Percentiles rank a stretch among this genome's conserved stretches.
Conservation (phyloP, 345 rosid genomes). For the Mallotus nudiflorus region DNA sequence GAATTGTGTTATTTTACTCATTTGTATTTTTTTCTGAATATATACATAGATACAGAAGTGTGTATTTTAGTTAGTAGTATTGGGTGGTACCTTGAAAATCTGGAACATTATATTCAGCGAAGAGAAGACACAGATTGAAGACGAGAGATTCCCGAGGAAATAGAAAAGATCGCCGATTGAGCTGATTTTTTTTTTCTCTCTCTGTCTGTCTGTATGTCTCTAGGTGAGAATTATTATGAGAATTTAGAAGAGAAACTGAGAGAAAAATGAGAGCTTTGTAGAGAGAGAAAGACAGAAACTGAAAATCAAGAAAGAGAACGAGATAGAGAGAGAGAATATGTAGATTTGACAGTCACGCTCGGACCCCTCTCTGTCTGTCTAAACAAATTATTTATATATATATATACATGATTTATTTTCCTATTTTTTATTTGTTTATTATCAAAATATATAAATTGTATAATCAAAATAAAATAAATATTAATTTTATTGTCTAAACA, state of each 20-base stretch:
- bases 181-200: constrained; percentile 13
- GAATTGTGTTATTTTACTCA: background rate
- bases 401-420: too few relatives aligned
- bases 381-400: too few relatives aligned
- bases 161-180: constrained; percentile 36
- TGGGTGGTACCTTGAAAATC: constrained; percentile 52
- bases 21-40: background rate
- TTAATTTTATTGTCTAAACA: too few relatives aligned
- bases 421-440: too few relatives aligned
- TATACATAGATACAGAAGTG: background rate
- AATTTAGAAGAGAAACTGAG: constrained; percentile 32
- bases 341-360: constrained; percentile 72
- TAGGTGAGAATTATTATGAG: constrained; percentile 22
- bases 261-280: constrained; percentile 1
- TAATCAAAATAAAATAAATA: too few relatives aligned
- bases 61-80: background rate
- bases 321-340: constrained; percentile 46
- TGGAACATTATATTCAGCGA: constrained; percentile 39
- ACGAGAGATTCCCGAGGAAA: constrained; percentile 37
- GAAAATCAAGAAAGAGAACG: constrained; percentile 2
- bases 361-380: constrained; percentile 37
- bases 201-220: constrained; percentile 2
- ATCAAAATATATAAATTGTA: too few relatives aligned
- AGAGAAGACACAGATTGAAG: constrained; percentile 33
- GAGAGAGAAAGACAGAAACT: background rate